Conservation (phyloP, 2,329 filamentous ascomycete species). For the Penicillium aurantiogriseum region DNA sequence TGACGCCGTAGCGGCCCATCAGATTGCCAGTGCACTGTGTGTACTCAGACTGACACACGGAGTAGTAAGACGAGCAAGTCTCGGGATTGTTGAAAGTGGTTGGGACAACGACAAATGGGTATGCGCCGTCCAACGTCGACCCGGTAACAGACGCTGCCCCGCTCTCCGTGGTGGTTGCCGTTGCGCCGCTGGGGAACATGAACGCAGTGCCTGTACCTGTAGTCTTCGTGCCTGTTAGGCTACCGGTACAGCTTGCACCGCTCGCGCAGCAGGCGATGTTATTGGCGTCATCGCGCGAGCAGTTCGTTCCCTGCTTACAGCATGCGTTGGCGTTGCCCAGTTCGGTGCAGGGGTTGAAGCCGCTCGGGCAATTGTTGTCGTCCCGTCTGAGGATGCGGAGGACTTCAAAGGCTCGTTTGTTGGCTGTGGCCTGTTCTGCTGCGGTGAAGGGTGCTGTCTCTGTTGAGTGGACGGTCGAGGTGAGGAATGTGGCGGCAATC, state of each 20-base stretch:
- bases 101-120: constrained; percentile 54
- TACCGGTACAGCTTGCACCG: constrained; percentile 58
- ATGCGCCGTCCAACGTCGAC: constrained; percentile 50
- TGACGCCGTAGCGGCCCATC: constrained; percentile 53
- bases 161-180: constrained; percentile 29
- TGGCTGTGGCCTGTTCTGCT: constrained; percentile 24
- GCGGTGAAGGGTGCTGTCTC: constrained; percentile 32
- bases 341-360: constrained; percentile 53
- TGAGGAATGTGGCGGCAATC: constrained; percentile 32
- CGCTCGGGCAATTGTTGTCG: constrained; percentile 48
- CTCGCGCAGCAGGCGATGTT: constrained; percentile 62
- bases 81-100: constrained; percentile 53
- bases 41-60: constrained; percentile 51
- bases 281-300: constrained; percentile 55
- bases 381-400: constrained; percentile 34
- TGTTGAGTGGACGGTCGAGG: constrained; percentile 30
- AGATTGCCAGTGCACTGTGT: constrained; percentile 46
- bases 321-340: constrained; percentile 56
- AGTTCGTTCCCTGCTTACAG: constrained; percentile 54
- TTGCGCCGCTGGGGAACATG: constrained; percentile 36
- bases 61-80: constrained; percentile 55
- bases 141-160: constrained; percentile 24
- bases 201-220: constrained; percentile 31
- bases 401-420: constrained; percentile 30
- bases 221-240: constrained; percentile 39